Conservation (phyloP, 2,329 filamentous ascomycete species). For the Arthroderma uncinatum region DNA sequence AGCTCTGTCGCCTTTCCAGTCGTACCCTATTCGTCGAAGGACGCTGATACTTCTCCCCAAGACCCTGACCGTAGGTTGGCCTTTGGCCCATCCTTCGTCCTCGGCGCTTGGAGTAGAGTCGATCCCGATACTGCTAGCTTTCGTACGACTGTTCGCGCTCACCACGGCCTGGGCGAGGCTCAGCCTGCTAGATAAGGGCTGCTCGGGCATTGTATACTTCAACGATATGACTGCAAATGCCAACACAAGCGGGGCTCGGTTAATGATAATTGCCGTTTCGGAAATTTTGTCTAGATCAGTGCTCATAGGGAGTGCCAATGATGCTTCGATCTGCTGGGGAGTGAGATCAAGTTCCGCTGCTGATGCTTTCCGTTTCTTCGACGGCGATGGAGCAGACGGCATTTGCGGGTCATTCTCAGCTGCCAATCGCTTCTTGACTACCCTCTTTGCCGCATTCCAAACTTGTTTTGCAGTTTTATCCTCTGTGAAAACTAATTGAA, state of each 20-base stretch:
- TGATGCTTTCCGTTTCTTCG: conserved; percentile 29
- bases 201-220: conserved; percentile 72
- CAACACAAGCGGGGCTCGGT: conserved; percentile 69
- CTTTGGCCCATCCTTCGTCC: conserved; percentile 60
- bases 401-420: conserved; percentile 20
- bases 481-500: conserved; percentile 39
- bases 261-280: conserved; percentile 53
- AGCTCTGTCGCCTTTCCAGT: conserved; percentile 36
- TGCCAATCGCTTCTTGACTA: conserved; percentile 44
- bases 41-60: conserved; percentile 65
- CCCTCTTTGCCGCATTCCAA: conserved; percentile 45
- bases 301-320: conserved; percentile 25
- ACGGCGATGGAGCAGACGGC: conserved; percentile 19
- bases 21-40: conserved; percentile 66
- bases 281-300: conserved; percentile 47
- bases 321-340: conserved; percentile 26
- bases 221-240: conserved; percentile 66
- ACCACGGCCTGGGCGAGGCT: conserved; percentile 77
- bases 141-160: conserved; percentile 65
- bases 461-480: conserved; percentile 48
- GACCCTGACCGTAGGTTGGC: conserved; percentile 61
- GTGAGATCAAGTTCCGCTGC: conserved; percentile 12
- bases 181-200: conserved; percentile 70
- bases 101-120: conserved; percentile 54
- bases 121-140: conserved; percentile 64